Evolutionary conservation across 2,329 filamentous ascomycete species (phyloP).

Genomic region (Eutypella sp.): DNA sequence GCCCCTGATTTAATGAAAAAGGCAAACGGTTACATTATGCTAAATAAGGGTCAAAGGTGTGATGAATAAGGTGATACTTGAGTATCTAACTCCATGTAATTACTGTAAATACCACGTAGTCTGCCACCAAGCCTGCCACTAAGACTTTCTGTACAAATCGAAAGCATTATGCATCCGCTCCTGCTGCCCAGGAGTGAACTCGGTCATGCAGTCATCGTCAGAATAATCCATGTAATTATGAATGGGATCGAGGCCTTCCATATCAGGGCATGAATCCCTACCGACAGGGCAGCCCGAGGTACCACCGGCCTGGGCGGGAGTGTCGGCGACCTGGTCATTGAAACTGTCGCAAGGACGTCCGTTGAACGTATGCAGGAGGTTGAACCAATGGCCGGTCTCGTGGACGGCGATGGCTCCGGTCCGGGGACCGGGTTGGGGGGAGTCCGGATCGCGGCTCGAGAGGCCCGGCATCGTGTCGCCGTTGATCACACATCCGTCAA

Average conservation of each 20-base stretch:
- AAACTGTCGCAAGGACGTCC: neutral
- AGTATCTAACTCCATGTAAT: too few species aligned
- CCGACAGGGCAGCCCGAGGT: constrained; percentile 18
- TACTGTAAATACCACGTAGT: too few species aligned
- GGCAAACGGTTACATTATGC: too few species aligned
- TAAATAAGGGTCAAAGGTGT: too few species aligned
- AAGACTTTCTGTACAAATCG: neutral
- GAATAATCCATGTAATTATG: constrained; percentile 11
- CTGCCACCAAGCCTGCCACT: too few species aligned
- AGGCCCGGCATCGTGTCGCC: neutral
- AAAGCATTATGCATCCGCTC: neutral
- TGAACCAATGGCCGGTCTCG: neutral
- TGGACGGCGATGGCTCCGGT: neutral
- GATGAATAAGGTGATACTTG: too few species aligned
- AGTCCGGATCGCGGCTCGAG: neutral
- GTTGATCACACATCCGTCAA: neutral
- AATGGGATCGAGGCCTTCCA: neutral
- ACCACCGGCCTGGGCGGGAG: neutral
- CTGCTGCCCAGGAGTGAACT: neutral
- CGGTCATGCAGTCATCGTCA: neutral
- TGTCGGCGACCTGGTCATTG: neutral
- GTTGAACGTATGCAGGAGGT: neutral
- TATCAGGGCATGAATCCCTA: constrained; percentile 12
- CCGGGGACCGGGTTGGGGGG: neutral
- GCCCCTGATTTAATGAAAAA: too few species aligned